phyloP scores from a whole-genome alignment of 805 yeast genomes.

The Candida nemodendra region DNA sequence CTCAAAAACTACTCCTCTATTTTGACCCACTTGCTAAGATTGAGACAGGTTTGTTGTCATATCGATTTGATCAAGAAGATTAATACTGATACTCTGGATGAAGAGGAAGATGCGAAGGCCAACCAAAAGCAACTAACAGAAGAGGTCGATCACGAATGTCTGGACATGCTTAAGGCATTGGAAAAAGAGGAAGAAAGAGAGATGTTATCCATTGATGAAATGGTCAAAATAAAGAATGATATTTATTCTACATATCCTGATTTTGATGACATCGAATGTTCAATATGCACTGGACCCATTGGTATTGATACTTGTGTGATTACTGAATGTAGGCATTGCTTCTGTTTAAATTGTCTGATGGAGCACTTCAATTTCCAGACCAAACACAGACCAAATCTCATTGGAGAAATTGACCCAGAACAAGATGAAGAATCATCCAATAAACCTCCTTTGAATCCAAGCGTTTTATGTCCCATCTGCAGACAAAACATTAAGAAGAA shows the following conservation, averaged over 20 bases:
- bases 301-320: conserved; percentile 47
- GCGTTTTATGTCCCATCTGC: conserved; percentile 74
- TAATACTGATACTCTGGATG: conserved; percentile 33
- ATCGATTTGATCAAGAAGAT: conserved; percentile 52
- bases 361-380: conserved; percentile 74
- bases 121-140: conserved; percentile 7
- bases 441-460: conserved; percentile 34
- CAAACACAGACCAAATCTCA: too few species aligned
- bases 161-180: conserved; percentile 20
- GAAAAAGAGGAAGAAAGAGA: conserved; percentile 28
- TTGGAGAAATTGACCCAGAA: not conserved
- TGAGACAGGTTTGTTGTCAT: conserved; percentile 90
- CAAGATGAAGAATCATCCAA: not conserved
- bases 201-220: conserved; percentile 25
- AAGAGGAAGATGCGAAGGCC: conserved; percentile 45
- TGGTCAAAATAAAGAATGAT: conserved; percentile 24
- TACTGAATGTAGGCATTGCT: conserved; percentile 78
- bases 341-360: conserved; percentile 68
- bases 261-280: conserved; percentile 63
- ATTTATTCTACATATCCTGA: conserved; percentile 34
- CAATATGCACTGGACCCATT: conserved; percentile 76
- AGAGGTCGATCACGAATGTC: conserved; percentile 20
- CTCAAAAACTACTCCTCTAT: conserved; percentile 73
- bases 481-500: conserved; percentile 52
- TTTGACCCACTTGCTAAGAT: conserved; percentile 75